Percentiles rank a stretch among this genome's conserved stretches.
Conservation (phyloP, 106 monocot genomes). For the Acorus gramineus region DNA sequence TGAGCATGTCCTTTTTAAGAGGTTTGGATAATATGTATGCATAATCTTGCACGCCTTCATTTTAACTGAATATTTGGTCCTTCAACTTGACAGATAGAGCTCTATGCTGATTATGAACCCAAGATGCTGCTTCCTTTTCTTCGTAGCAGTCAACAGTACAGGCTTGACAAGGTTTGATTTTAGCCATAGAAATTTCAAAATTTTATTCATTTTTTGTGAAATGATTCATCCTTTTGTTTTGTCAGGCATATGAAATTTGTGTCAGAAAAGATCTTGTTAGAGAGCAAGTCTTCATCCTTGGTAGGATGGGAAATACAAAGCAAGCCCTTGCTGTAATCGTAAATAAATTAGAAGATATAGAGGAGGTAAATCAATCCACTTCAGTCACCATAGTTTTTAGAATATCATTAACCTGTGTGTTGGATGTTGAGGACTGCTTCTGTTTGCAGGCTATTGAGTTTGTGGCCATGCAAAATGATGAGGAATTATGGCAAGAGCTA, state of each 20-base stretch:
- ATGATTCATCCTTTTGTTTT: background rate
- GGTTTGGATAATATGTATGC: too few species aligned
- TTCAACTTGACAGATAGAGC: slow-evolving; percentile 55
- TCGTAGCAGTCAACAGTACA: slow-evolving; percentile 88
- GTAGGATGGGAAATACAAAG: slow-evolving; percentile 89
- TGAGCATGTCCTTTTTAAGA: too few species aligned
- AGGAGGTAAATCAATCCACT: slow-evolving; percentile 47
- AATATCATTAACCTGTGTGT: background rate
- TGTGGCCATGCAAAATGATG: slow-evolving; percentile 85
- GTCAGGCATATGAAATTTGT: slow-evolving; percentile 91
- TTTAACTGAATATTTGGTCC: background rate
- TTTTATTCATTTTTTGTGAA: slow-evolving; percentile 1
- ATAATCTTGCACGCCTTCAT: background rate
- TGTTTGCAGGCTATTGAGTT: slow-evolving; percentile 83
- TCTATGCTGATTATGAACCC: slow-evolving; percentile 94
- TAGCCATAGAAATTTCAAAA: background rate
- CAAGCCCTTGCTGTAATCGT: slow-evolving; percentile 80
- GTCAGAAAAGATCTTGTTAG: slow-evolving; percentile 50
- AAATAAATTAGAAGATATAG: slow-evolving; percentile 85
- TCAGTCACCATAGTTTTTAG: background rate
- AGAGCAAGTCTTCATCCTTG: slow-evolving; percentile 89
- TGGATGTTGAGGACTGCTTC: background rate
- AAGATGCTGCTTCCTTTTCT: slow-evolving; percentile 84
- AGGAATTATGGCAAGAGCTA: slow-evolving; percentile 91
- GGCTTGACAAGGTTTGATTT: slow-evolving; percentile 74